These are phyloP conservation scores for Kodamaea laetipori DNA, from an alignment of 805 yeast genomes.

Conservation along the genomic window DNA sequence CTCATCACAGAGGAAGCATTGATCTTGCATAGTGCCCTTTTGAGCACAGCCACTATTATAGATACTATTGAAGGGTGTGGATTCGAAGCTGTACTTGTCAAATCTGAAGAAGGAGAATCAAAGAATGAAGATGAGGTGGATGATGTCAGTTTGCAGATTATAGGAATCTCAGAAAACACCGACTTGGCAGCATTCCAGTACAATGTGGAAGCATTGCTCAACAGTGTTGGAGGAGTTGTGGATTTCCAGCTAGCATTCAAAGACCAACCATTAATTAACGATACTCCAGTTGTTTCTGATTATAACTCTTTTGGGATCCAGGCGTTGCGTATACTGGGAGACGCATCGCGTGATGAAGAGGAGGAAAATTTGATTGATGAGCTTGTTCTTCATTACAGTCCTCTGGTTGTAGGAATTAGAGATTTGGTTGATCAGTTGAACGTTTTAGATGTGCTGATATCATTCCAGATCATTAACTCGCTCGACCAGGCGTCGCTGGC, in stretches of 20 bases:
- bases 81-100: slow-evolving; percentile 23
- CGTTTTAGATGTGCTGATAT: slow-evolving; percentile 54
- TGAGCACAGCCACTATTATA: slow-evolving; percentile 21
- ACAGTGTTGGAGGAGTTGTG: slow-evolving; percentile 32
- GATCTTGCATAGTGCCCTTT: slow-evolving; percentile 20
- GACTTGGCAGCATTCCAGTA: slow-evolving; percentile 36
- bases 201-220: slow-evolving; percentile 43
- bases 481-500: slow-evolving; percentile 57
- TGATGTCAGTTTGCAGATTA: slow-evolving; percentile 31
- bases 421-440: slow-evolving; percentile 49
- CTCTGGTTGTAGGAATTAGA: slow-evolving; percentile 61
- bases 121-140: slow-evolving; percentile 25
- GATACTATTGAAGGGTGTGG: slow-evolving; percentile 35
- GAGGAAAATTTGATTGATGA: slow-evolving; percentile 32
- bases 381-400: slow-evolving; percentile 50
- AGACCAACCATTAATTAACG: slow-evolving; percentile 5
- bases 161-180: slow-evolving; percentile 31
- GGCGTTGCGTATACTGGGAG: slow-evolving; percentile 19
- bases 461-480: slow-evolving; percentile 48
- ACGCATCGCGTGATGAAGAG: slow-evolving; percentile 10
- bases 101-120: background rate
- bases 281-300: slow-evolving; percentile 16
- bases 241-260: slow-evolving; percentile 28
- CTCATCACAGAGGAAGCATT: slow-evolving; percentile 40
- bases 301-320: slow-evolving; percentile 19